These are phyloP conservation scores for Solanum lignicaule DNA, from an alignment of 257 asterid species.

Conservation along the genomic window DNA sequence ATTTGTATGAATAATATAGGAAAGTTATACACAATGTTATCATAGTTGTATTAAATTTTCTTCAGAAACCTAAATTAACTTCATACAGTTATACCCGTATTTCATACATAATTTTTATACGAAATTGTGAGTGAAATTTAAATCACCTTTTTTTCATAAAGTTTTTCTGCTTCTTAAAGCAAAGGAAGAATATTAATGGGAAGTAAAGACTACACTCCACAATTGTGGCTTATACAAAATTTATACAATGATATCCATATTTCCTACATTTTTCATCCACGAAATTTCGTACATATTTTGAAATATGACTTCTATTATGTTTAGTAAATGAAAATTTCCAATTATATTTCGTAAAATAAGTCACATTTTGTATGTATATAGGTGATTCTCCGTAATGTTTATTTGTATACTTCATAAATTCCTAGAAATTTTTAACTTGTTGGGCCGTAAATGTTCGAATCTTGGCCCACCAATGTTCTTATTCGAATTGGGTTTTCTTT, in stretches of 20 bases:
- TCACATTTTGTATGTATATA: too few relatives aligned
- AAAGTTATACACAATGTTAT: neutral
- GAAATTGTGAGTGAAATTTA: neutral
- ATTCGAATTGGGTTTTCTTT: neutral
- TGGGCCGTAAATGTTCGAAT: too few relatives aligned
- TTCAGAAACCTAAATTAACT: neutral
- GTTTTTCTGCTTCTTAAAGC: neutral
- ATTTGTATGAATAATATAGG: neutral
- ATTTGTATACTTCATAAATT: neutral
- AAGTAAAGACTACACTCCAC: neutral
- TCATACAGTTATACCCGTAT: neutral
- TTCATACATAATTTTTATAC: neutral
- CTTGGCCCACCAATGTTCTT: neutral
- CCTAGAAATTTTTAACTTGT: too few relatives aligned
- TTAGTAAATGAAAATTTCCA: neutral
- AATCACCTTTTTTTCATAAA: neutral
- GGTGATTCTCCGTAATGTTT: neutral
- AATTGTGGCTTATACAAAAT: neutral
- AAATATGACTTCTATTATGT: too few relatives aligned
- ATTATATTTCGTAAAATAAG: too few relatives aligned
- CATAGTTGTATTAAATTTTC: neutral
- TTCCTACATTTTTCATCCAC: too few relatives aligned
- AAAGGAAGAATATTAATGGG: too few relatives aligned
- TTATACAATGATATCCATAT: too few relatives aligned
- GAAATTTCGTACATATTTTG: neutral